phyloP scores from a whole-genome alignment of 2,329 filamentous ascomycete genomes.

The Ambrosiella xylebori region DNA sequence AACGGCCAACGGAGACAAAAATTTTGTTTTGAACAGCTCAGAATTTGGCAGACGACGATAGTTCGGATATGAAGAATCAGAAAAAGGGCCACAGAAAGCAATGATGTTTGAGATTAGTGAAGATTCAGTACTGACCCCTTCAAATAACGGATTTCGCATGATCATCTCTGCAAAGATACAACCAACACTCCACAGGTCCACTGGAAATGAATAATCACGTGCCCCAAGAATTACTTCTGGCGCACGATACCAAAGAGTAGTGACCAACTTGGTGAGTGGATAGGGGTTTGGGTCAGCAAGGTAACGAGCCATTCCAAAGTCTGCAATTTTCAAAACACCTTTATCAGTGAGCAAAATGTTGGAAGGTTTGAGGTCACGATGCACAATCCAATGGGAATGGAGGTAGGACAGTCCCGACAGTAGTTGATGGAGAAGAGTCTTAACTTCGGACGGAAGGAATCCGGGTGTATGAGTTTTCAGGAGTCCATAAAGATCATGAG shows the following conservation, averaged over 20 bases:
- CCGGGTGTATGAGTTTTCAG: slow-evolving; percentile 89
- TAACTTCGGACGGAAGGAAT: slow-evolving; percentile 82
- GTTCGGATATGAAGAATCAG: slow-evolving; percentile 64
- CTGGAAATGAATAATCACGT: slow-evolving; percentile 51
- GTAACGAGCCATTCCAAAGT: slow-evolving; percentile 95
- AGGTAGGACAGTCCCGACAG: slow-evolving; percentile 67
- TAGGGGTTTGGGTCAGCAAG: slow-evolving; percentile 58
- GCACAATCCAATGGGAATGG: slow-evolving; percentile 78
- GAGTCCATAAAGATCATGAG: slow-evolving; percentile 88
- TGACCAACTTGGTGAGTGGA: slow-evolving; percentile 77
- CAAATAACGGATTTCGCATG: slow-evolving; percentile 63
- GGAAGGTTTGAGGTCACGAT: slow-evolving; percentile 83
- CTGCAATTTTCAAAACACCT: slow-evolving; percentile 84
- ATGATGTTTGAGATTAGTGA: slow-evolving; percentile 81
- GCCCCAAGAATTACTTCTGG: slow-evolving; percentile 80
- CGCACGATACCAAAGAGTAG: slow-evolving; percentile 91
- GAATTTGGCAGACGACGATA: slow-evolving; percentile 83
- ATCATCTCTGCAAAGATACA: slow-evolving; percentile 92
- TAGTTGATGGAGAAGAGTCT: slow-evolving; percentile 75
- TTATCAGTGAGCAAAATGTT: slow-evolving; percentile 93
- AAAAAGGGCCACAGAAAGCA: slow-evolving; percentile 71
- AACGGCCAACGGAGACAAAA: slow-evolving; percentile 19
- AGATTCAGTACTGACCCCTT: slow-evolving; percentile 71
- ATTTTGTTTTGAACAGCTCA: slow-evolving; percentile 38
- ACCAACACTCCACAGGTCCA: slow-evolving; percentile 93